Conservation (phyloP, 2,329 filamentous ascomycete species). For the Diplodia seriata region DNA sequence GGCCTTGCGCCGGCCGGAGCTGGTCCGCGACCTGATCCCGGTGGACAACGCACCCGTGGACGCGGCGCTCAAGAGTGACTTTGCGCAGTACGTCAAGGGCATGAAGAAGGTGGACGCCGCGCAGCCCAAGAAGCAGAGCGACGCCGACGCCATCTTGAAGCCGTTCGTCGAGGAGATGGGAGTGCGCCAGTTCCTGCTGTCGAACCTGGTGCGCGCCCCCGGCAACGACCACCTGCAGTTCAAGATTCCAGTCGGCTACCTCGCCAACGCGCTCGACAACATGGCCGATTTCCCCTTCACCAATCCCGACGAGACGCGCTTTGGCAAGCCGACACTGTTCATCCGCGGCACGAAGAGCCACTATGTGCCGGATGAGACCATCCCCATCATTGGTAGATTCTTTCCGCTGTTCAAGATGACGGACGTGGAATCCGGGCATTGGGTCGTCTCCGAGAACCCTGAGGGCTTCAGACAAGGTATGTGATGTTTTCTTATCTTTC, state of each 20-base stretch:
- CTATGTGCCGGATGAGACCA: slow-evolving; percentile 80
- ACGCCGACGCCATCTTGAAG: slow-evolving; percentile 80
- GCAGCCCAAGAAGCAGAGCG: slow-evolving; percentile 70
- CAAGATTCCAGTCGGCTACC: slow-evolving; percentile 75
- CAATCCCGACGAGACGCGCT: slow-evolving; percentile 71
- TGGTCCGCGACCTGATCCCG: slow-evolving; percentile 74
- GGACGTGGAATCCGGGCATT: slow-evolving; percentile 82
- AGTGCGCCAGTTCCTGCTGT: slow-evolving; percentile 89
- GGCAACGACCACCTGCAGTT: slow-evolving; percentile 69
- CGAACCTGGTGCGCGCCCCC: slow-evolving; percentile 72
- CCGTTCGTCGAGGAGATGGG: slow-evolving; percentile 65
- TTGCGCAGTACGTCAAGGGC: slow-evolving; percentile 79
- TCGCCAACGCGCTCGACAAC: slow-evolving; percentile 72
- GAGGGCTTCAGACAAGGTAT: slow-evolving; percentile 64
- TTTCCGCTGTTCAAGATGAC: slow-evolving; percentile 78
- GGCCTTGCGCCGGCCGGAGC: slow-evolving; percentile 72
- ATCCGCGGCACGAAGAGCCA: slow-evolving; percentile 77
- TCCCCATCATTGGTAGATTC: slow-evolving; percentile 81
- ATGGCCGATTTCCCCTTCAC: slow-evolving; percentile 91
- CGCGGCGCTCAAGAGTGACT: slow-evolving; percentile 74
- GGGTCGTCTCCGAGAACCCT: slow-evolving; percentile 88
- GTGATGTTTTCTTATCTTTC: not conserved
- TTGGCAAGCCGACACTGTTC: slow-evolving; percentile 80
- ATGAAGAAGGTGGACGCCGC: slow-evolving; percentile 83
- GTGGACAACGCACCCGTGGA: slow-evolving; percentile 94